These are phyloP conservation scores for Pilaira anomala DNA, from an alignment of 192 early-diverging fungal genomes.

Conservation along the genomic window DNA sequence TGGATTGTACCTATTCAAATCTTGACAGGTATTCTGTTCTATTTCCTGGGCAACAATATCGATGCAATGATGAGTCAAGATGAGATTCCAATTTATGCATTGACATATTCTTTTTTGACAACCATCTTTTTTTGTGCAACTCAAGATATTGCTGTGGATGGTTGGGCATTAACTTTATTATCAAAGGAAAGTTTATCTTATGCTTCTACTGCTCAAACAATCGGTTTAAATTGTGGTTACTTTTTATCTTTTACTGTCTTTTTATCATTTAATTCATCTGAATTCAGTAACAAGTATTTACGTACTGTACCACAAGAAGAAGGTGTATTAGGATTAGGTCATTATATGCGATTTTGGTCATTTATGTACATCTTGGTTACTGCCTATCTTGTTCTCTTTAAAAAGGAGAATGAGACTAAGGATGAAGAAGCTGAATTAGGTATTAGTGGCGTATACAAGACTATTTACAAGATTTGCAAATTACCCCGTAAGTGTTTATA, in stretches of 20 bases:
- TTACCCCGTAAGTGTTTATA: slow-evolving; percentile 62
- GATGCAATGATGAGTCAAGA: slow-evolving; percentile 54
- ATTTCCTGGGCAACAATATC: slow-evolving; percentile 76
- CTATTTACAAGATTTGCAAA: slow-evolving; percentile 86
- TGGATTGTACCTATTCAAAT: slow-evolving; percentile 99
- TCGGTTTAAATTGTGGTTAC: slow-evolving; percentile 93
- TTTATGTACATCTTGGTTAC: slow-evolving; percentile 84
- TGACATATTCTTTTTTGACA: slow-evolving; percentile 76
- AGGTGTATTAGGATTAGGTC: slow-evolving; percentile 77
- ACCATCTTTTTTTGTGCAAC: slow-evolving; percentile 95
- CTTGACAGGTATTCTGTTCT: slow-evolving; percentile 72
- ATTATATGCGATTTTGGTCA: slow-evolving; percentile 94
- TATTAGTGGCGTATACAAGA: slow-evolving; percentile 74
- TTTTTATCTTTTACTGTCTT: slow-evolving; percentile 97
- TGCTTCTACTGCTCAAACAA: slow-evolving; percentile 93
- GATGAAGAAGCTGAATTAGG: slow-evolving; percentile 57
- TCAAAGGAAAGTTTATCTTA: slow-evolving; percentile 89
- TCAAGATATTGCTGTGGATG: slow-evolving; percentile 77
- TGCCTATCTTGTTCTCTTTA: slow-evolving; percentile 76
- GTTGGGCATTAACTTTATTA: slow-evolving; percentile 93
- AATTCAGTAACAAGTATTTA: slow-evolving; percentile 94
- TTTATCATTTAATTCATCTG: slow-evolving; percentile 89
- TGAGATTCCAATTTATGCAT: slow-evolving; percentile 56
- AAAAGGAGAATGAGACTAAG: slow-evolving; percentile 55
- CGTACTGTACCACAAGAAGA: slow-evolving; percentile 60